Percentiles rank a stretch among this genome's conserved stretches.
These are phyloP conservation scores for Neocatenulostroma microsporum DNA, from an alignment of 2,329 filamentous ascomycete genomes.

Conservation along the genomic window DNA sequence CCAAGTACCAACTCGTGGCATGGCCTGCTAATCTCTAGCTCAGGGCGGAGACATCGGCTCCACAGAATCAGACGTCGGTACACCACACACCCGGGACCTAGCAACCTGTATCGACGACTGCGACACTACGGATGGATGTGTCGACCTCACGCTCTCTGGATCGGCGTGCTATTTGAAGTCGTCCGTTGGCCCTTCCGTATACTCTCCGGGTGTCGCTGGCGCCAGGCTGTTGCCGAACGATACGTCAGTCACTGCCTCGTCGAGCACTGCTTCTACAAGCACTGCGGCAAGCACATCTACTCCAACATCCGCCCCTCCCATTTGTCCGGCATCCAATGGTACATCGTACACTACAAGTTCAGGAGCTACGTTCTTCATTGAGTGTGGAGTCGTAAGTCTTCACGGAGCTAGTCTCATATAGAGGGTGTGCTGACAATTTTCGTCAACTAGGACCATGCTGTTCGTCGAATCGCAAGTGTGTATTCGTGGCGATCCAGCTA, in stretches of 20 bases:
- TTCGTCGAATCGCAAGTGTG: no score
- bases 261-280: conserved; percentile 1
- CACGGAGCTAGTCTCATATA: no score
- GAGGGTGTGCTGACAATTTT: no score
- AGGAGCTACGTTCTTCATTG: conserved; percentile 14
- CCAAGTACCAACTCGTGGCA: no score
- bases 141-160: conserved; percentile 27
- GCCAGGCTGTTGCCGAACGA: conserved; percentile 19
- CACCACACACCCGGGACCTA: no score
- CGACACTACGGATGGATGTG: conserved; percentile 22
- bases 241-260: not conserved
- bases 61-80: no score
- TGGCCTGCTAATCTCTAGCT: no score
- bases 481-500: no score
- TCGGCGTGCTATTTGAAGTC: conserved; percentile 25
- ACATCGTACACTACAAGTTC: conserved; percentile 2
- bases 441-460: no score
- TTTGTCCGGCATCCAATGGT: conserved; percentile 14
- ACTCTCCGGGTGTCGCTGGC: conserved; percentile 19
- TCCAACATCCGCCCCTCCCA: conserved; percentile 3
- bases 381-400: conserved; percentile 21
- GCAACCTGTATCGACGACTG: conserved; percentile 29
- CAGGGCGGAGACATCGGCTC: no score
- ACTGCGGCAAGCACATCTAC: not conserved
- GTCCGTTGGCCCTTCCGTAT: conserved; percentile 15